phyloP scores from a whole-genome alignment of 2,329 filamentous ascomycete genomes.

The Pseudocercospora macadamiae region DNA sequence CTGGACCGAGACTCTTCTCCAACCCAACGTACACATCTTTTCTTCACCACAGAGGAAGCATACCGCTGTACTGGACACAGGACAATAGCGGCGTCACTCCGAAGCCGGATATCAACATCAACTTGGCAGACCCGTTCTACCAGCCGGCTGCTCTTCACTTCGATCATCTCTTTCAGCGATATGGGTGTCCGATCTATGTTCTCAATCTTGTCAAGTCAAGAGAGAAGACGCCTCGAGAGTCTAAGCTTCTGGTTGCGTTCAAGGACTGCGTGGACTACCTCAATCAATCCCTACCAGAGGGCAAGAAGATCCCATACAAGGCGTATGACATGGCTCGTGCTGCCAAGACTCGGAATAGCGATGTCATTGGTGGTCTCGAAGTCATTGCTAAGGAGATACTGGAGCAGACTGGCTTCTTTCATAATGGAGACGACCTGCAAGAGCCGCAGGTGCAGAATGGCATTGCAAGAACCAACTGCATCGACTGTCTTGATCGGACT shows the following conservation, averaged over 20 bases:
- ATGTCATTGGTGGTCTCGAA: slow-evolving; percentile 92
- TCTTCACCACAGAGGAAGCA: slow-evolving; percentile 94
- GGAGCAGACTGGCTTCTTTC: slow-evolving; percentile 87
- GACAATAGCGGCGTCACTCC: slow-evolving; percentile 93
- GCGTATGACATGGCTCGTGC: slow-evolving; percentile 98
- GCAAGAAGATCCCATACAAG: slow-evolving; percentile 87
- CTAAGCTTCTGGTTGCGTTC: slow-evolving; percentile 85
- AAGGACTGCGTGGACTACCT: slow-evolving; percentile 86
- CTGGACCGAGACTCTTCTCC: slow-evolving; percentile 80
- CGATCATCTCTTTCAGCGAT: slow-evolving; percentile 89
- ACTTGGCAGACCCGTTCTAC: slow-evolving; percentile 95
- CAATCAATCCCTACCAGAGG: slow-evolving; percentile 85
- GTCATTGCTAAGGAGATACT: slow-evolving; percentile 86
- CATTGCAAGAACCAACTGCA: slow-evolving; percentile 93
- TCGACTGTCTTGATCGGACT: slow-evolving; percentile 94
- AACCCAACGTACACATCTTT: slow-evolving; percentile 95
- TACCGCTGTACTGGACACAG: slow-evolving; percentile 96
- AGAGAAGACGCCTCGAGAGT: slow-evolving; percentile 87
- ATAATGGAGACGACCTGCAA: slow-evolving; percentile 76
- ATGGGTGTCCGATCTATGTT: slow-evolving; percentile 88
- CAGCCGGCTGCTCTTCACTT: slow-evolving; percentile 92
- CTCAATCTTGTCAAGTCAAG: slow-evolving; percentile 85
- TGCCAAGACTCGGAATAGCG: slow-evolving; percentile 84
- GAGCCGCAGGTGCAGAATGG: slow-evolving; percentile 81
- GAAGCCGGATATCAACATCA: slow-evolving; percentile 93